A percentile compares a stretch with the other conserved stretches of the same genome.
phyloP scores from a whole-genome alignment of 148 eudicot species.

The Chenopodium berlandieri region DNA sequence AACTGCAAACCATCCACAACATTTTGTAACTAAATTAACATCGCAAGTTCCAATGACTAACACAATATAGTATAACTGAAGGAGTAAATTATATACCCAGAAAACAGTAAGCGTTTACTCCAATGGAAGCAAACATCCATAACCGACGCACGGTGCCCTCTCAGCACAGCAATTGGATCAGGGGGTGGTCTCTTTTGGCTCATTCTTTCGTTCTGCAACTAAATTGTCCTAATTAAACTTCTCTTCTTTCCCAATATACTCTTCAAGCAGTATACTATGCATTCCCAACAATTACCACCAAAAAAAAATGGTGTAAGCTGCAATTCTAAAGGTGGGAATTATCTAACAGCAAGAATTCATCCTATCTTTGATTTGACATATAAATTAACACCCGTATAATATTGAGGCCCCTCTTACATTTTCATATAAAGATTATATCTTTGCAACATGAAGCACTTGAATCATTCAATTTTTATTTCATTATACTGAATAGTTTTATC shows the following conservation, averaged over 20 bases:
- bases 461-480: too few species aligned
- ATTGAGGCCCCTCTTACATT: too few species aligned
- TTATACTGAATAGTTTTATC: too few species aligned
- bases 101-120: constrained; percentile 55
- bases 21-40: constrained; percentile 3
- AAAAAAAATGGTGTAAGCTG: background rate
- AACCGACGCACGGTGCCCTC: constrained; percentile 97
- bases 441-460: too few species aligned
- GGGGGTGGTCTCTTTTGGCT: constrained; percentile 80
- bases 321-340: background rate
- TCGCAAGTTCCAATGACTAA: constrained; percentile 3
- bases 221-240: background rate
- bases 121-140: constrained; percentile 80
- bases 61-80: background rate
- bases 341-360: background rate
- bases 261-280: background rate
- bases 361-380: background rate
- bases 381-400: too few species aligned
- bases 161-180: constrained; percentile 74
- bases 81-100: constrained; percentile 51
- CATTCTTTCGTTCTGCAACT: constrained; percentile 36
- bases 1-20: constrained; percentile 39
- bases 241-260: background rate
- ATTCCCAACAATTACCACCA: too few species aligned
- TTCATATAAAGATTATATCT: too few species aligned